Evolutionary conservation across 1,139 yeast species (phyloP).

Genomic region (Suhomyces bokatorum): DNA sequence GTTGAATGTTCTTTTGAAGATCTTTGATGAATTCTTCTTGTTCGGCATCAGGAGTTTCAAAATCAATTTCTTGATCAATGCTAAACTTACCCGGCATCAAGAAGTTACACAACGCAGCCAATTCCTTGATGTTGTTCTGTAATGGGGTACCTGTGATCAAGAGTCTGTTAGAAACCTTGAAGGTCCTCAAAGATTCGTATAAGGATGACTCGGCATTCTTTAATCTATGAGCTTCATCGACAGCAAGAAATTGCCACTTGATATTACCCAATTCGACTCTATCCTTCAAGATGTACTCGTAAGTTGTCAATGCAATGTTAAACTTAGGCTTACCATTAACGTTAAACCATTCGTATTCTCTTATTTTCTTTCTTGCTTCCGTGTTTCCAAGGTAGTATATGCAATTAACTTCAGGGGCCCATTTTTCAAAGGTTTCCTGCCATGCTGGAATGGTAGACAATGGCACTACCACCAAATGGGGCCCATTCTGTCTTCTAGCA

Average conservation of each 20-base stretch:
- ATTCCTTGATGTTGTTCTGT: constrained; percentile 91
- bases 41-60: constrained; percentile 76
- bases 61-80: constrained; percentile 93
- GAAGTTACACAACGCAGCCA: constrained; percentile 92
- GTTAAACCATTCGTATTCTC: constrained; percentile 81
- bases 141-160: constrained; percentile 97
- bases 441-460: constrained; percentile 96
- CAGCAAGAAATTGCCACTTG: constrained; percentile 96
- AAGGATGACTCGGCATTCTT: constrained; percentile 93
- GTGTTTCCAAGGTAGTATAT: constrained; percentile 92
- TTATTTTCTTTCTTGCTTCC: constrained; percentile 74
- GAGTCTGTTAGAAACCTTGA: constrained; percentile 80
- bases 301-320: constrained; percentile 86
- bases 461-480: constrained; percentile 95
- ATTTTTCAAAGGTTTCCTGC: constrained; percentile 97
- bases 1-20: constrained; percentile 80
- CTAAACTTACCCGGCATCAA: constrained; percentile 91
- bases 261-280: constrained; percentile 74
- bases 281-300: constrained; percentile 93
- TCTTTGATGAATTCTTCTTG: constrained; percentile 89
- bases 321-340: constrained; percentile 67
- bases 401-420: constrained; percentile 97
- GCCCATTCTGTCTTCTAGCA: constrained; percentile 95
- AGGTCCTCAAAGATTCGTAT: constrained; percentile 81
- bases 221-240: constrained; percentile 96